Conservation (phyloP, 768 basidiomycete genomes). For the Hysterangium stoloniferum region DNA sequence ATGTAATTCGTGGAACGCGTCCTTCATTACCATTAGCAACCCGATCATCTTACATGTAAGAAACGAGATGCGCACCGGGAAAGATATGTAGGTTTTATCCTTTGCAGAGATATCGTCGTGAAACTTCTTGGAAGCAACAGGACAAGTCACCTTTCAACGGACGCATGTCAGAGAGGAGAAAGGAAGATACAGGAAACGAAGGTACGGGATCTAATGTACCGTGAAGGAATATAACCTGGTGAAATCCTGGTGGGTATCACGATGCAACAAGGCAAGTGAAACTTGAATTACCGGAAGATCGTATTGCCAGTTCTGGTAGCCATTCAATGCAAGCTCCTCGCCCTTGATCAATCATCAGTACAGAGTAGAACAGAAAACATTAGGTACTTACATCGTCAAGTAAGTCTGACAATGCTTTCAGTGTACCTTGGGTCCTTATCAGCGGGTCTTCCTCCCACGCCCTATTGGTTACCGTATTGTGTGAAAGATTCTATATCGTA, state of each 20-base stretch:
- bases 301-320: constrained; percentile 54
- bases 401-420: constrained; percentile 57
- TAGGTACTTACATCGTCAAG: constrained; percentile 39
- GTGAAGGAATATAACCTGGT: constrained; percentile 51
- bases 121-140: constrained; percentile 43
- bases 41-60: too few relatives aligned
- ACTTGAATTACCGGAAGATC: constrained; percentile 60
- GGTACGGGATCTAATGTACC: constrained; percentile 53
- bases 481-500: constrained; percentile 46
- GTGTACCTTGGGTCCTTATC: constrained; percentile 42
- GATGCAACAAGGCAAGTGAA: constrained; percentile 7
- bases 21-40: too few relatives aligned
- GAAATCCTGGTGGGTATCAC: background rate
- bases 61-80: too few relatives aligned
- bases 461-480: constrained; percentile 30
- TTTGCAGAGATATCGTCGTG: constrained; percentile 39
- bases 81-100: constrained; percentile 44
- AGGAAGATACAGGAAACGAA: background rate
- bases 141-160: too few relatives aligned
- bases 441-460: constrained; percentile 55
- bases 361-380: constrained; percentile 16
- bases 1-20: too few relatives aligned
- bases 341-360: constrained; percentile 36
- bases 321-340: constrained; percentile 41
- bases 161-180: too few relatives aligned